Evolutionary conservation across 805 yeast genomes (phyloP).

Genomic region (Wickerhamiella sergipiensis): DNA sequence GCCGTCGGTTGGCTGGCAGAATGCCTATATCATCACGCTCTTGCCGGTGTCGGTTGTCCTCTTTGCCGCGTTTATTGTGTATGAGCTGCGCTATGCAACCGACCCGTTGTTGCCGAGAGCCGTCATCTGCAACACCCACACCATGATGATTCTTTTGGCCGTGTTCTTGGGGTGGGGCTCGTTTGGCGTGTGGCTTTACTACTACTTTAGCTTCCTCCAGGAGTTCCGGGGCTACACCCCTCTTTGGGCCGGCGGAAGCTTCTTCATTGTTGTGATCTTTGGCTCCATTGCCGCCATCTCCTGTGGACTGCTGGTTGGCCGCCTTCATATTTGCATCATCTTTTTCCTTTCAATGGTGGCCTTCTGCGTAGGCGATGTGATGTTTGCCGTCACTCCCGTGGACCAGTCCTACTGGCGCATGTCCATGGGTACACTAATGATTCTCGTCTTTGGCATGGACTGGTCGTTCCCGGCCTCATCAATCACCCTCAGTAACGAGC

Average conservation of each 20-base stretch:
- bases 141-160: slow-evolving; percentile 33
- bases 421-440: slow-evolving; percentile 40
- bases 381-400: slow-evolving; percentile 29
- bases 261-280: slow-evolving; percentile 33
- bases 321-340: slow-evolving; percentile 36
- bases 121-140: slow-evolving; percentile 31
- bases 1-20: slow-evolving; percentile 55
- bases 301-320: slow-evolving; percentile 36
- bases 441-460: slow-evolving; percentile 65
- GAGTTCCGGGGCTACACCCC: slow-evolving; percentile 37
- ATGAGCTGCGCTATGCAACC: slow-evolving; percentile 40
- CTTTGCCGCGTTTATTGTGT: slow-evolving; percentile 22
- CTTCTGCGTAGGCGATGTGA: slow-evolving; percentile 27
- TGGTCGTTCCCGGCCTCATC: slow-evolving; percentile 65
- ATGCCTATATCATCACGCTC: slow-evolving; percentile 38
- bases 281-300: slow-evolving; percentile 44
- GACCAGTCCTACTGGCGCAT: slow-evolving; percentile 47
- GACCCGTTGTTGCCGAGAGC: slow-evolving; percentile 39
- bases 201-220: slow-evolving; percentile 40
- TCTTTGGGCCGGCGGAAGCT: slow-evolving; percentile 33
- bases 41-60: slow-evolving; percentile 51
- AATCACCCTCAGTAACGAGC: slow-evolving; percentile 41
- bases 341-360: slow-evolving; percentile 39
- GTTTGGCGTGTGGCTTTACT: slow-evolving; percentile 59
- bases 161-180: slow-evolving; percentile 64